Percentiles rank a stretch among this genome's conserved stretches.
These are phyloP conservation scores for Labyrinthula sp. DNA, from an alignment of 352 stramenopile genomes.

Conservation along the genomic window DNA sequence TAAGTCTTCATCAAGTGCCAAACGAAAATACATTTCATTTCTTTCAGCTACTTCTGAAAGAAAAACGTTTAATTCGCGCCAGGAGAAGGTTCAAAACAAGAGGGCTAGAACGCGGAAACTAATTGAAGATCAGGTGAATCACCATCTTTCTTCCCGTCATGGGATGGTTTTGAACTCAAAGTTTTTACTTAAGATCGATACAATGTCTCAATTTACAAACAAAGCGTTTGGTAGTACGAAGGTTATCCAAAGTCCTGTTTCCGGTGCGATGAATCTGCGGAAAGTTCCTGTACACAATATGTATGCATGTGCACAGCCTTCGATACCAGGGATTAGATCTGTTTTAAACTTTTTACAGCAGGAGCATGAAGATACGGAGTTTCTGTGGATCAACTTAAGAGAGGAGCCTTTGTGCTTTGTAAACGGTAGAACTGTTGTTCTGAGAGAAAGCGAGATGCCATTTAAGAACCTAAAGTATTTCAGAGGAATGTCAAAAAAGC, in stretches of 20 bases:
- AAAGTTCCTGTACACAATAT: constrained; percentile 41
- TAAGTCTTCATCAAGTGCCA: too few relatives aligned
- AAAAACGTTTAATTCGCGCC: too few relatives aligned
- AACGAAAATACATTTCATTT: too few relatives aligned
- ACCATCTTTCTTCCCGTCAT: too few relatives aligned
- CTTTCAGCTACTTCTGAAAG: too few relatives aligned
- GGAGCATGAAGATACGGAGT: too few relatives aligned
- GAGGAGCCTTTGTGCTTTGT: constrained; percentile 68
- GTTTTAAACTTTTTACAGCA: constrained; percentile 10
- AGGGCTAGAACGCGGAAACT: too few relatives aligned
- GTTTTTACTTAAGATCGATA: constrained; percentile 61
- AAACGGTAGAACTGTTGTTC: constrained; percentile 34
- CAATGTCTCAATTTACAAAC: constrained; percentile 38
- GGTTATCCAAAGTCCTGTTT: constrained; percentile 8
- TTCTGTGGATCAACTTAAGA: constrained; percentile 57
- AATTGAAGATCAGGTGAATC: too few relatives aligned
- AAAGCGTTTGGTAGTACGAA: constrained; percentile 1
- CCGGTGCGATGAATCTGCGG: constrained; percentile 56
- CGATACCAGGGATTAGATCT: constrained; percentile 25
- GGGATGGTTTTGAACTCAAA: constrained; percentile 40
- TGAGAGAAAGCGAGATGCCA: constrained; percentile 4
- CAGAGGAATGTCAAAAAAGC: constrained; percentile 16
- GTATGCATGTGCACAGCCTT: constrained; percentile 28
- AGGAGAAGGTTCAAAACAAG: too few relatives aligned
- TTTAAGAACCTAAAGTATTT: constrained; percentile 28